Percentiles rank a stretch among this genome's conserved stretches.
Evolutionary conservation across 176 grass and related monocot genomes (phyloP).

Genomic region (Phoenix dactylifera): DNA sequence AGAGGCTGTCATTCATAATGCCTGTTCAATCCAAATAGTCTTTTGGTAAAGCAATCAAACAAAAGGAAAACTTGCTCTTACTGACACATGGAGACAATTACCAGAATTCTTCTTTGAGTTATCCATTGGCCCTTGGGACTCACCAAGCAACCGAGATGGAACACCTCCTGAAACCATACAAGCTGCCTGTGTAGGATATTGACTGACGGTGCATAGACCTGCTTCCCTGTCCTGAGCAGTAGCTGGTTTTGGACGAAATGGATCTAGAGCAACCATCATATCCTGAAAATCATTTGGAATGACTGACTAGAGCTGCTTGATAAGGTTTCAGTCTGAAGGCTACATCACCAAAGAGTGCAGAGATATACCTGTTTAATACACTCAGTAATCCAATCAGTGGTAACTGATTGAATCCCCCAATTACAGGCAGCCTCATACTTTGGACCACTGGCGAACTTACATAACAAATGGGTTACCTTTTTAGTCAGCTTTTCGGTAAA

Average conservation of each 20-base stretch:
- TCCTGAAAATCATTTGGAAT: conserved; percentile 30
- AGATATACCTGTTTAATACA: conserved; percentile 62
- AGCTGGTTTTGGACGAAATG: conserved; percentile 49
- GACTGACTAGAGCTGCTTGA: not conserved
- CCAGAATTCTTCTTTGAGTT: conserved; percentile 42
- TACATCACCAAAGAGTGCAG: not conserved
- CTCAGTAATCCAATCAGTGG: conserved; percentile 74
- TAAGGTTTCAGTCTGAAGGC: conserved; percentile 1
- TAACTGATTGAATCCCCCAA: conserved; percentile 44
- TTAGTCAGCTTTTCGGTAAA: conserved; percentile 49
- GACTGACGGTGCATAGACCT: conserved; percentile 47
- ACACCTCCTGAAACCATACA: conserved; percentile 26
- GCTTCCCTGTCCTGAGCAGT: conserved; percentile 57
- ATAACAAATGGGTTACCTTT: conserved; percentile 69
- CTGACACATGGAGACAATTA: conserved; percentile 14
- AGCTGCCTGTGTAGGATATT: conserved; percentile 56
- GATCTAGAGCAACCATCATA: conserved; percentile 46
- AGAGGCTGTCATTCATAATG: conserved; percentile 17
- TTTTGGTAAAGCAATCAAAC: not conserved
- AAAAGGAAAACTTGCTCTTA: not conserved
- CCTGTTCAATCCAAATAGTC: not conserved
- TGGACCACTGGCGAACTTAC: conserved; percentile 58
- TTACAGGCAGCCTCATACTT: conserved; percentile 65
- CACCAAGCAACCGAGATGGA: conserved; percentile 24
- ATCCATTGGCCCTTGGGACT: conserved; percentile 11